These are phyloP conservation scores for Ceratocystis albifundus DNA, from an alignment of 2,329 filamentous ascomycete species.

Conservation along the genomic window DNA sequence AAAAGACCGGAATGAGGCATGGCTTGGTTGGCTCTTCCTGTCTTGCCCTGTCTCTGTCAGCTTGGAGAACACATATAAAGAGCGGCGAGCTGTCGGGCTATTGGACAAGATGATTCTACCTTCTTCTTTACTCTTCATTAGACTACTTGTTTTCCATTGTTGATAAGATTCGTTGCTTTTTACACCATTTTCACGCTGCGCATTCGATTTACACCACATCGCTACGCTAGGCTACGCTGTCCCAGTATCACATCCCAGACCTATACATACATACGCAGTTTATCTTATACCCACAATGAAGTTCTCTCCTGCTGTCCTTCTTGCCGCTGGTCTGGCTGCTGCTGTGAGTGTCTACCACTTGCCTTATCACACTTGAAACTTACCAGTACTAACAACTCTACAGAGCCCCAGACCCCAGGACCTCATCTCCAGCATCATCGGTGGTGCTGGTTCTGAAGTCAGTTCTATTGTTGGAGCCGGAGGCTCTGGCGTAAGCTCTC, in stretches of 20 bases:
- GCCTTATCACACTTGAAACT: not conserved
- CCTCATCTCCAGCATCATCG: conserved; percentile 19
- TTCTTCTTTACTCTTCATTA: no score
- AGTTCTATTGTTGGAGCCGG: conserved; percentile 20
- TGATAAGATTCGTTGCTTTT: no score
- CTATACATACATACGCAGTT: not conserved
- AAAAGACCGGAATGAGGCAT: not conserved
- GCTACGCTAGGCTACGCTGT: no score
- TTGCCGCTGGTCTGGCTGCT: conserved; percentile 29
- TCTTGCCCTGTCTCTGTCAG: not conserved
- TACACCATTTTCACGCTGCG: no score
- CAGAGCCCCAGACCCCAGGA: conserved; percentile 15
- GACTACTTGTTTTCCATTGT: no score
- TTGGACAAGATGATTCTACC: not conserved
- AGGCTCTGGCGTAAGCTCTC: conserved; percentile 20
- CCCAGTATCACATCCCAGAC: not conserved
- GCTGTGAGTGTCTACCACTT: conserved; percentile 26
- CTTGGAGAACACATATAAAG: not conserved
- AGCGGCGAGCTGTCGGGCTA: not conserved
- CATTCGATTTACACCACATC: not conserved
- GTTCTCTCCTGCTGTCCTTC: conserved; percentile 29
- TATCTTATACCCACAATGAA: conserved; percentile 29
- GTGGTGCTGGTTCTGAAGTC: conserved; percentile 20
- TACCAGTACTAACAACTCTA: not conserved
- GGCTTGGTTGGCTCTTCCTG: not conserved